A percentile compares a stretch with the other conserved stretches of the same genome.
Conservation (phyloP, 2,329 filamentous ascomycete species). For the Aspergillus ibericus region DNA sequence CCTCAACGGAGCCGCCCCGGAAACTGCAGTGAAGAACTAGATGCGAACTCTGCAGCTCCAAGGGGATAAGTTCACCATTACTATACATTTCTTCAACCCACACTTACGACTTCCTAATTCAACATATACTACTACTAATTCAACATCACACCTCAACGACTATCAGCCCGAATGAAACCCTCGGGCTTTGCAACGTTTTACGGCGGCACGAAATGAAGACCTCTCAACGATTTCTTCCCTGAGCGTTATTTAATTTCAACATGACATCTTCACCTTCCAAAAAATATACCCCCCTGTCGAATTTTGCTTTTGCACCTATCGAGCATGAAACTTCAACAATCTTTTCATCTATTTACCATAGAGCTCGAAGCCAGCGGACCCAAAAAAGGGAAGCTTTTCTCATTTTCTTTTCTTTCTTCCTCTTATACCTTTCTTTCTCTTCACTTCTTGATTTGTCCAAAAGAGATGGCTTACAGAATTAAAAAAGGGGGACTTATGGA, state of each 20-base stretch:
- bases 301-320: slow-evolving; percentile 18
- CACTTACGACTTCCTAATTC: slow-evolving; percentile 19
- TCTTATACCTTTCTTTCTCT: background rate
- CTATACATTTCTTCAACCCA: slow-evolving; percentile 15
- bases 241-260: slow-evolving; percentile 43
- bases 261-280: slow-evolving; percentile 28
- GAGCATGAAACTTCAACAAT: slow-evolving; percentile 20
- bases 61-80: slow-evolving; percentile 13
- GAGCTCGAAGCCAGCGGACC: slow-evolving; percentile 5
- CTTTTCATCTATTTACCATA: slow-evolving; percentile 15
- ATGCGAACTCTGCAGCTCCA: slow-evolving; percentile 8
- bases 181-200: slow-evolving; percentile 32
- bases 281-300: slow-evolving; percentile 36
- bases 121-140: slow-evolving; percentile 29
- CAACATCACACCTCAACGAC: slow-evolving; percentile 40
- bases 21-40: slow-evolving; percentile 27
- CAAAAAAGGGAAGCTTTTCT: background rate
- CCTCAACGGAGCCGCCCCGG: slow-evolving; percentile 19
- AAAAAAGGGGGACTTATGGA: slow-evolving; percentile 13
- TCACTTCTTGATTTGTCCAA: background rate
- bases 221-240: slow-evolving; percentile 44
- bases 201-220: slow-evolving; percentile 42
- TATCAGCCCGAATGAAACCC: slow-evolving; percentile 21
- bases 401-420: slow-evolving; percentile 2
- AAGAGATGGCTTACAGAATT: slow-evolving; percentile 1